Base-by-base conservation (phyloP, 306 rosid species). In the Vigna trinervia region DNA sequence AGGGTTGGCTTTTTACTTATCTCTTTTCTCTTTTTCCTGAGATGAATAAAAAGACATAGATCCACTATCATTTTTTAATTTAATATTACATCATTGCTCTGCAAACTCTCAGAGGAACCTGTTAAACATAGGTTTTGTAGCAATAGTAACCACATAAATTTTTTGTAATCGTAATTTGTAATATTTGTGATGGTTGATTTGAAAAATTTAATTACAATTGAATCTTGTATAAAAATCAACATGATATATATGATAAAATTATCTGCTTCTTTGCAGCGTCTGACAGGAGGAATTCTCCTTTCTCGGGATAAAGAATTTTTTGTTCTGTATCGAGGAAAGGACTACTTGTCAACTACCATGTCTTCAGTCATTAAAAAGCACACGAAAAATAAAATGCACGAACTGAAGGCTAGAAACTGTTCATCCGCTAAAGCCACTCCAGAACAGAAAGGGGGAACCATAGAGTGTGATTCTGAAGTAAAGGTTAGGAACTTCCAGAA, bases 271-370 rank as follows among this genome's bases (percentile, higher is more conserved):
- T 75, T 70, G 85, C 95, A 94, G 98, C 38, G 79, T 69, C 84
- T 94, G 84, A 94, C 98, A 71, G 98, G 97, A 72, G 98, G 97
- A 80, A 83, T 84, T 81, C 89, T 94, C 73, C 89, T 94, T 84
- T 80, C 97, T 71, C 94, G 97, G 66, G 91, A 92, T 83, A 88
- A 73, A 69, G 95, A 94, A 65, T 87, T 92, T 81, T 81, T 94
- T 78, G 89, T 79, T 81, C 84, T 94, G 2, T 94, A 94, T 76
- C 87, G 98, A 81, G 98, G 97, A 83, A 94, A 94, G 76, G 98
- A 92, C 76, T 94, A 92, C 81, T 84, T 94, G 82, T 96, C 95
- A 23, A 57, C 82, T 70, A 90, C 88, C 46, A 95, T 89, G 81
- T 94, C 97, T 63, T 85, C 95, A 77, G 97, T 97, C 72, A 89